These are phyloP conservation scores for Debaryomycetaceae sp. DNA, from an alignment of 1,139 yeast genomes.

Conservation along the genomic window DNA sequence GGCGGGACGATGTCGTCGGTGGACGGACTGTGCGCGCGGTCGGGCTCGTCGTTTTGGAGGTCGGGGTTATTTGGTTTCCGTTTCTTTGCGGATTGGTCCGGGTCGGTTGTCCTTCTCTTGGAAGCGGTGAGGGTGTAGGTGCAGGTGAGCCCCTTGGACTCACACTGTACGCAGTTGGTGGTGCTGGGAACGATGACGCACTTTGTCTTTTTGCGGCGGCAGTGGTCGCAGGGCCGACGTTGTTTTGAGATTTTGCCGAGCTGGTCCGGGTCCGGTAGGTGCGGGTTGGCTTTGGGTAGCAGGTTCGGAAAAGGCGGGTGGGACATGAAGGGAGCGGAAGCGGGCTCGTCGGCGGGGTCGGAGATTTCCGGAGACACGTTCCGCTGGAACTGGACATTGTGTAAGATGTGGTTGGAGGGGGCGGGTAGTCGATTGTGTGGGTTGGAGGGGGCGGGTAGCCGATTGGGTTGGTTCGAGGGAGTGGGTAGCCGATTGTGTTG, in stretches of 20 bases:
- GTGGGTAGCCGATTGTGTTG: too few relatives aligned
- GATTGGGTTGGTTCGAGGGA: too few relatives aligned
- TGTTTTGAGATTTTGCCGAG: slow-evolving; percentile 9
- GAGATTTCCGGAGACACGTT: too few relatives aligned
- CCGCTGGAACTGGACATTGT: neutral
- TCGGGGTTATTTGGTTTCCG: slow-evolving; percentile 1
- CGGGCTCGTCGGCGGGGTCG: too few relatives aligned
- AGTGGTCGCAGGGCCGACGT: slow-evolving; percentile 56
- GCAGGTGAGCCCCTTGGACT: slow-evolving; percentile 54
- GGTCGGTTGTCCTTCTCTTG: slow-evolving; percentile 19
- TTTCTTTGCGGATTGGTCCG: slow-evolving; percentile 10
- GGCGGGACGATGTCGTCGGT: slow-evolving; percentile 25
- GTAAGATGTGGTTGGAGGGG: too few relatives aligned
- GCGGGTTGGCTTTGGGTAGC: too few relatives aligned
- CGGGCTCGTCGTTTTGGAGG: slow-evolving; percentile 1
- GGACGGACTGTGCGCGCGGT: slow-evolving; percentile 1
- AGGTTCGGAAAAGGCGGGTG: too few relatives aligned
- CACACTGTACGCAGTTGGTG: slow-evolving; percentile 58
- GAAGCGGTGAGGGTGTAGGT: slow-evolving; percentile 32
- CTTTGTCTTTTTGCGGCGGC: slow-evolving; percentile 53
- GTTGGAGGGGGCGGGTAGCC: too few relatives aligned
- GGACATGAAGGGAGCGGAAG: too few relatives aligned
- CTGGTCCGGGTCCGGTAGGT: neutral
- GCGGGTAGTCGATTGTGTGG: too few relatives aligned
- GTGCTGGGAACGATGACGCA: slow-evolving; percentile 53